These are phyloP conservation scores for Monilinia fructicola DNA, from an alignment of 2,329 filamentous ascomycete species.

Conservation along the genomic window DNA sequence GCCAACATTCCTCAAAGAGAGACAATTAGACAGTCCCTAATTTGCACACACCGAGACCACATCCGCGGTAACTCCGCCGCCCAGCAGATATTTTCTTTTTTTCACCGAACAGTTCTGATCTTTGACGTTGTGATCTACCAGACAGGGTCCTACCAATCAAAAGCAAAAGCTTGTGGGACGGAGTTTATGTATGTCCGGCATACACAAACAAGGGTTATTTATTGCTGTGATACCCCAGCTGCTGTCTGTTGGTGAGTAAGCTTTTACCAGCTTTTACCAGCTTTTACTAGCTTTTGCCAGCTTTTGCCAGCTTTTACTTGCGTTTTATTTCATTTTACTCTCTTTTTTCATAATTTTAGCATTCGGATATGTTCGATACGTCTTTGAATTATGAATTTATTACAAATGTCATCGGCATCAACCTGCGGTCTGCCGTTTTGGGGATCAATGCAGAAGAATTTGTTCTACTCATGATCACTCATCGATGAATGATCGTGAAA, in stretches of 20 bases:
- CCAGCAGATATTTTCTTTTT: no score
- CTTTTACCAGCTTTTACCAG: background rate
- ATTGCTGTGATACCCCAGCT: background rate
- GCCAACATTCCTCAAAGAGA: background rate
- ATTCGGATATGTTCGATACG: background rate
- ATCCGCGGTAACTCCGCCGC: no score
- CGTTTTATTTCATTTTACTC: no score
- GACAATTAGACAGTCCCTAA: background rate
- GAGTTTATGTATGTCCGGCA: conserved; percentile 14
- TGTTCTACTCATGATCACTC: background rate
- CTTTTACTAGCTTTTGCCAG: background rate
- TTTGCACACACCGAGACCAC: background rate
- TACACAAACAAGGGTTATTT: background rate
- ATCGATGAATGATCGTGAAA: background rate
- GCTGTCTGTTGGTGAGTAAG: background rate
- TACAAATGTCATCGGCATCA: background rate
- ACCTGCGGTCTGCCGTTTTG: background rate
- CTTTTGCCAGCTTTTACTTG: background rate
- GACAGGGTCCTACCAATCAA: background rate
- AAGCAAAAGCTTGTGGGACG: background rate
- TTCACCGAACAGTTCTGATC: background rate
- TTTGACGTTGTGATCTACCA: background rate
- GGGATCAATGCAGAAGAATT: background rate
- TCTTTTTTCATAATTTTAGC: background rate
- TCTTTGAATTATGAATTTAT: background rate